Evolutionary conservation across 2,329 filamentous ascomycete species (phyloP).

Genomic region (Fusarium coicis): DNA sequence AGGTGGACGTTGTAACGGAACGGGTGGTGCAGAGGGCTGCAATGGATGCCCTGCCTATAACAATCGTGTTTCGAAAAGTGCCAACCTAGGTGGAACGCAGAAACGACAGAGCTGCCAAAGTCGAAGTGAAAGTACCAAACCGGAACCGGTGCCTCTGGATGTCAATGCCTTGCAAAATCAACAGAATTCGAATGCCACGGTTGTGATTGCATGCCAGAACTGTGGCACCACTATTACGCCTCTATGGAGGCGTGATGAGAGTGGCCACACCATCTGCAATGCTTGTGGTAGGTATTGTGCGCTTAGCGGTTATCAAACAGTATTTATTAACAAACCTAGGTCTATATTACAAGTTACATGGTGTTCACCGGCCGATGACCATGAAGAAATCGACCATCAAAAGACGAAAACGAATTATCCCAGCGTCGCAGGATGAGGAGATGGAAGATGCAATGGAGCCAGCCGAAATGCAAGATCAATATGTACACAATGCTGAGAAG

Average conservation of each 20-base stretch:
- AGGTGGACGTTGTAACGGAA: slow-evolving; percentile 94
- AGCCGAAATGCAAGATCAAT: slow-evolving; percentile 51
- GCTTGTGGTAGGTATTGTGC: slow-evolving; percentile 80
- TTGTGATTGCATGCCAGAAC: slow-evolving; percentile 92
- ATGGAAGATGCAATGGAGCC: slow-evolving; percentile 61
- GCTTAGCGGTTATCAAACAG: not conserved
- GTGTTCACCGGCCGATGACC: slow-evolving; percentile 90
- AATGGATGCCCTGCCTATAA: slow-evolving; percentile 97
- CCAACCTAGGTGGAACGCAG: slow-evolving; percentile 72
- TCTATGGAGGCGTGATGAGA: slow-evolving; percentile 92
- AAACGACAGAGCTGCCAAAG: slow-evolving; percentile 53
- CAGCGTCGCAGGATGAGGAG: slow-evolving; percentile 69
- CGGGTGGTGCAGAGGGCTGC: slow-evolving; percentile 93
- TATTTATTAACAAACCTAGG: slow-evolving; percentile 61
- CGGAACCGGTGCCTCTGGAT: slow-evolving; percentile 48
- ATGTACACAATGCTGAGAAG: slow-evolving; percentile 57
- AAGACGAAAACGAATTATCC: slow-evolving; percentile 91
- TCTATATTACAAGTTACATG: slow-evolving; percentile 95
- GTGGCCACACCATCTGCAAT: slow-evolving; percentile 97
- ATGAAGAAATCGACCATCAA: slow-evolving; percentile 99
- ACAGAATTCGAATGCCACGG: slow-evolving; percentile 48
- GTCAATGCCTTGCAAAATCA: slow-evolving; percentile 48
- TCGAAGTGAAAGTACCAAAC: slow-evolving; percentile 37
- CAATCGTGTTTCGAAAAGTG: slow-evolving; percentile 91
- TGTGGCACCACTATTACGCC: slow-evolving; percentile 97